Evolutionary conservation across 164 flowering plant genomes (phyloP), one percentile per base, ranked within the genome.

Genomic region (Dillenia suffruticosa): DNA sequence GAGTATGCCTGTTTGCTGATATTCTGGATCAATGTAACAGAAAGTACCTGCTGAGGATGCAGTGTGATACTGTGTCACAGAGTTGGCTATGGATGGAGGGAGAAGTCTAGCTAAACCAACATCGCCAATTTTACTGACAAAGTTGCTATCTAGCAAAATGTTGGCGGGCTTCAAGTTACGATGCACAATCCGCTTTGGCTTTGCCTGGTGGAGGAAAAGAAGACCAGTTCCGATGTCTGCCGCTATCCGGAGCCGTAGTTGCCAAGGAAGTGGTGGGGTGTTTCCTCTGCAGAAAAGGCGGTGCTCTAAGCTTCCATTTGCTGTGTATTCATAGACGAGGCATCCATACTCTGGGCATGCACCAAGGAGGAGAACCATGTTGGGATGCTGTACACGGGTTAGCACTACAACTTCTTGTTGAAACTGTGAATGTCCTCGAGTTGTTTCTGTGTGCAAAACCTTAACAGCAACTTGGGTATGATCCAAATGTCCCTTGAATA

Each of bases 281-380:
- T 71, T 75, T 6, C 89, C 88, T 54, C 76, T 63, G 9, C 77
- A 53, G 65, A 84, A 81, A 54, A 87, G 87, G 14, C 88, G 74
- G 54, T 87, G 89, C 0, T 87, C 92, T 61, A 87, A 70, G 78
- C 92, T 87, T 10, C 92, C 89, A 54, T 87, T 82, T 0, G 81
- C 83, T 89, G 84, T 81, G 78, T 84, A 82, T 64, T 87, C 92
- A 46, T 84, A 87, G 22, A 87, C 89, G 10, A 84, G 77, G 76
- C 92, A 84, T 13, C 92, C 89, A 53, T 77, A 84, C 54, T 84
- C 87, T 0, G 92, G 92, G 72, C 89, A 84, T 10, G 92, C 92
- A 62, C 89, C 92, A n/a, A 87, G 80, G 48, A 87, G 89, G 54
- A 87, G 87, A 57, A 87, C 92, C 89, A 87, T 87, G 79, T 87